Evolutionary conservation across 2,329 filamentous ascomycete genomes (phyloP).

Genomic region (Fulvia fulva): DNA sequence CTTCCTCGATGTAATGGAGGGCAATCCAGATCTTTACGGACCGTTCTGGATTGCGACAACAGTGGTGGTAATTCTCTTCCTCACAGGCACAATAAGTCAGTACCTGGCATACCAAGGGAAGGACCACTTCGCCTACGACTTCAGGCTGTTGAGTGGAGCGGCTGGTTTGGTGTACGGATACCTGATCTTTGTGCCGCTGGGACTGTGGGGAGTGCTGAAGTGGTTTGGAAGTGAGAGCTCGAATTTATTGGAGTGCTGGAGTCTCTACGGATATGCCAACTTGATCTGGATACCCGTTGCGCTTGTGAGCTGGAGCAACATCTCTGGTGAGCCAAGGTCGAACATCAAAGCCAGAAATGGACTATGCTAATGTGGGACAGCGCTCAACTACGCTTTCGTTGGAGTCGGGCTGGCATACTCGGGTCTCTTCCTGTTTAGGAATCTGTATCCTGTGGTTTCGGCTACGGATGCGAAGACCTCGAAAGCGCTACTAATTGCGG

Average conservation of each 20-base stretch:
- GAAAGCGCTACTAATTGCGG: constrained; percentile 78
- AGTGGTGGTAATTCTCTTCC: constrained; percentile 89
- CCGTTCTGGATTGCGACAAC: constrained; percentile 99
- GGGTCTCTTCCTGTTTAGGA: constrained; percentile 78
- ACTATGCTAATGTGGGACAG: constrained; percentile 25
- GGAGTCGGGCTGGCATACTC: constrained; percentile 78
- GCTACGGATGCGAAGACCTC: constrained; percentile 90
- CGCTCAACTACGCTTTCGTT: constrained; percentile 92
- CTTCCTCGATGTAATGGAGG: constrained; percentile 95
- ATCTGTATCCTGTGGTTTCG: constrained; percentile 82
- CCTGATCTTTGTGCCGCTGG: constrained; percentile 75
- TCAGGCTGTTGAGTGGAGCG: constrained; percentile 79
- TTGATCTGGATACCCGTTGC: constrained; percentile 96
- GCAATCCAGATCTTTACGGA: constrained; percentile 93
- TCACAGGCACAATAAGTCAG: constrained; percentile 91
- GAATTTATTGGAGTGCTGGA: constrained; percentile 91
- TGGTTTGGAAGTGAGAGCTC: constrained; percentile 95
- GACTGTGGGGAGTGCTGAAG: constrained; percentile 79
- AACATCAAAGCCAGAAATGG: background rate
- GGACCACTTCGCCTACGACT: constrained; percentile 83
- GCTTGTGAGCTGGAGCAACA: constrained; percentile 81
- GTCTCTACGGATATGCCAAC: constrained; percentile 93
- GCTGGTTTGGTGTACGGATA: constrained; percentile 95
- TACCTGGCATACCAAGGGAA: constrained; percentile 69
- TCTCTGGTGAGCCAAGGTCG: constrained; percentile 53